phyloP scores from a whole-genome alignment of 108 stramenopile genomes.

The Ochromonas danica region DNA sequence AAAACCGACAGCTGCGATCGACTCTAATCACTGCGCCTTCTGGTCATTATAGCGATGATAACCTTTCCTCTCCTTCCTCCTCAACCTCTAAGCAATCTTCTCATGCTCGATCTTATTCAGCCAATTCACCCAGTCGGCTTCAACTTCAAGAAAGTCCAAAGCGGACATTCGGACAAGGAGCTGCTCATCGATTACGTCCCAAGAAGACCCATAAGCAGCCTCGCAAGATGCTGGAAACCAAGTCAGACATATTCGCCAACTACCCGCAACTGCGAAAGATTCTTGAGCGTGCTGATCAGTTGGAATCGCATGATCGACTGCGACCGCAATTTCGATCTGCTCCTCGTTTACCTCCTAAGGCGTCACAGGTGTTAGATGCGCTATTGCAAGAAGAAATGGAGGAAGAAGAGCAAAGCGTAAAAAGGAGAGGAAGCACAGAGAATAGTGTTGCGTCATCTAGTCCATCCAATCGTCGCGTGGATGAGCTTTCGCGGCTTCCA shows the following conservation, averaged over 20 bases:
- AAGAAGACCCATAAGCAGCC: too few relatives aligned
- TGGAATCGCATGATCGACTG: neutral
- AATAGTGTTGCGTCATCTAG: neutral
- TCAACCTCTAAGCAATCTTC: too few relatives aligned
- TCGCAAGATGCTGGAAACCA: too few relatives aligned
- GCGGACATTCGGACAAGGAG: too few relatives aligned
- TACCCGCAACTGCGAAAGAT: neutral
- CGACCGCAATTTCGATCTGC: neutral
- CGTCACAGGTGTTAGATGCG: neutral
- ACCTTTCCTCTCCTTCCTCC: too few relatives aligned
- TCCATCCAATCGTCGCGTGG: neutral
- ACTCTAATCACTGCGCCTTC: conserved; percentile 4
- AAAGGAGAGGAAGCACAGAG: too few relatives aligned
- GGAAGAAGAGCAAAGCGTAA: neutral
- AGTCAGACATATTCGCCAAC: neutral
- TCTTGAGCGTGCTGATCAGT: neutral
- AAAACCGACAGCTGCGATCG: conserved; percentile 7
- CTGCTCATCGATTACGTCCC: too few relatives aligned
- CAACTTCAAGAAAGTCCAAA: too few relatives aligned
- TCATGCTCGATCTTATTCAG: too few relatives aligned
- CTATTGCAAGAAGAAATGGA: neutral
- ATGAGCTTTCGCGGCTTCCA: neutral
- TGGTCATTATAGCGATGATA: neutral
- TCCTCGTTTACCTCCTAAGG: neutral
- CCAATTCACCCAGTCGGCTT: too few relatives aligned